These are phyloP conservation scores for Neurospora pannonica DNA, from an alignment of 495 filamentous ascomycete species.

Conservation along the genomic window DNA sequence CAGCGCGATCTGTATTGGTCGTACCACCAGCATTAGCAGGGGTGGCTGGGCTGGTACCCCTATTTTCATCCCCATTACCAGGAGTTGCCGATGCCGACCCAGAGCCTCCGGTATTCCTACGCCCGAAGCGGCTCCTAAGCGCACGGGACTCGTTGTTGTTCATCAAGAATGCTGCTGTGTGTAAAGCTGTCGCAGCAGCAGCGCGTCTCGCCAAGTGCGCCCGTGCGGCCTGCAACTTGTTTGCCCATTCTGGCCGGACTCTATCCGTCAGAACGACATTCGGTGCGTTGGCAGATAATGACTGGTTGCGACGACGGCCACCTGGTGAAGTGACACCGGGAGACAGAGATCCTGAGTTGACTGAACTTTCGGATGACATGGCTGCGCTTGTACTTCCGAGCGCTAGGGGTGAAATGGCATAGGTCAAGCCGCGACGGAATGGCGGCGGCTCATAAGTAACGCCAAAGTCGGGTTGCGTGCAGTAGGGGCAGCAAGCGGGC, in stretches of 20 bases:
- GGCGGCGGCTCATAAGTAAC: constrained; percentile 83
- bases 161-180: constrained; percentile 92
- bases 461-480: constrained; percentile 88
- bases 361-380: constrained; percentile 52
- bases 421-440: constrained; percentile 76
- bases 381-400: constrained; percentile 50
- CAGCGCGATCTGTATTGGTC: background rate
- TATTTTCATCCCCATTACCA: constrained; percentile 18
- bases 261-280: constrained; percentile 84
- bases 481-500: constrained; percentile 90
- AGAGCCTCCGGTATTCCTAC: constrained; percentile 35
- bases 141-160: constrained; percentile 44
- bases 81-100: constrained; percentile 20
- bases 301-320: constrained; percentile 59
- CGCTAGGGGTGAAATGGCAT: constrained; percentile 39
- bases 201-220: constrained; percentile 76
- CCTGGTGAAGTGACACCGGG: constrained; percentile 9
- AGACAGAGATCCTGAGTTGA: constrained; percentile 36
- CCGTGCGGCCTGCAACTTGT: constrained; percentile 77
- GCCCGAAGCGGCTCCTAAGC: constrained; percentile 38
- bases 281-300: constrained; percentile 69
- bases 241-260: constrained; percentile 88
- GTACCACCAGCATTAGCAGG: background rate
- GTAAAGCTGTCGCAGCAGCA: constrained; percentile 87
- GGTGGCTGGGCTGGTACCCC: constrained; percentile 14